Conservation (phyloP, 2,329 filamentous ascomycete species). For the Aspergillus latus region DNA sequence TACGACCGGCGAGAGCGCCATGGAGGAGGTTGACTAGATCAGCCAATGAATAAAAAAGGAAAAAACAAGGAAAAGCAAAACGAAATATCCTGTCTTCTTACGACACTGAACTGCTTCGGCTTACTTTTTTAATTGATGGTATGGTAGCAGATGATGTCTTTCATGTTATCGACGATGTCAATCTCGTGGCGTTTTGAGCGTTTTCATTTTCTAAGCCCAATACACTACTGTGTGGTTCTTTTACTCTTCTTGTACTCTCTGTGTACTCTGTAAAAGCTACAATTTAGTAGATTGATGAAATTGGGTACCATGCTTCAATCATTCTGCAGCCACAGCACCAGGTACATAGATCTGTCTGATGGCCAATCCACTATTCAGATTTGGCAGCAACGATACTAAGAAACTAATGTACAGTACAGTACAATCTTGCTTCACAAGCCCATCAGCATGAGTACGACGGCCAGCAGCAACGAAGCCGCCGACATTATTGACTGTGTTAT, state of each 20-base stretch:
- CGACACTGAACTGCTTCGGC: constrained; percentile 19
- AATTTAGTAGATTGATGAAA: too few relatives aligned
- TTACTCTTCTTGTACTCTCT: background rate
- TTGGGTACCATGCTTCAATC: too few relatives aligned
- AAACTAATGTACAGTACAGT: too few relatives aligned
- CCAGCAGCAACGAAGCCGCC: too few relatives aligned
- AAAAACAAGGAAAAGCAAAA: constrained; percentile 15
- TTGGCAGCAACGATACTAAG: too few relatives aligned
- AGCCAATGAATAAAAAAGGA: constrained; percentile 17
- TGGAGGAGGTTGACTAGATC: constrained; percentile 98
- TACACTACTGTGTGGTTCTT: constrained; percentile 17
- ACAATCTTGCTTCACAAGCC: too few relatives aligned
- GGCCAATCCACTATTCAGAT: too few relatives aligned
- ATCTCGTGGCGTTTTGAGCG: constrained; percentile 28
- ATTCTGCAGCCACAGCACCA: too few relatives aligned
- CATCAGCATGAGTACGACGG: too few relatives aligned
- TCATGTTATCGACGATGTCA: constrained; percentile 20
- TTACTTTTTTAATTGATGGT: constrained; percentile 22
- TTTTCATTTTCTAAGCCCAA: constrained; percentile 20
- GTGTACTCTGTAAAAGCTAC: too few relatives aligned
- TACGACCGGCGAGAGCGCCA: constrained; percentile 81
- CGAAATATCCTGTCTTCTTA: constrained; percentile 19
- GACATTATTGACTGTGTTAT: too few relatives aligned
- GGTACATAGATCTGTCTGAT: too few relatives aligned
- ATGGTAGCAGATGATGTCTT: constrained; percentile 14